These are phyloP conservation scores for Irpex sp. DNA, from an alignment of 1,284 basidiomycete species.

Conservation along the genomic window DNA sequence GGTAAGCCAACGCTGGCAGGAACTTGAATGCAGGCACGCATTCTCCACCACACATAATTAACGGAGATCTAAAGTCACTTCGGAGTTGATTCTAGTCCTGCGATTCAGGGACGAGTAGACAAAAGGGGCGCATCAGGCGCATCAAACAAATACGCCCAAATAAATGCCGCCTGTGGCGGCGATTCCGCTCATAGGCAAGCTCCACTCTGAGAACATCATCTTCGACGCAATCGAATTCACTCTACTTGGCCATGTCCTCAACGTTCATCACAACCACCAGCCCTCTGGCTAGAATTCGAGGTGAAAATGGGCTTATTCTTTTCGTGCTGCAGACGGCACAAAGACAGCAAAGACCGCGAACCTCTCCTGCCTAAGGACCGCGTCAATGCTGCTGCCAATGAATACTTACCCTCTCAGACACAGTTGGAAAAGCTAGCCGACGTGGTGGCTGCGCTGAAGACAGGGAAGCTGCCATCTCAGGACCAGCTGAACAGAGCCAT, in stretches of 20 bases:
- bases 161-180: background rate
- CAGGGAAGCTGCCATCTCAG: constrained; percentile 45
- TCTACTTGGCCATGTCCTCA: background rate
- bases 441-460: constrained; percentile 35
- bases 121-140: background rate
- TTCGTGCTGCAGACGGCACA: constrained; percentile 11
- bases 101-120: background rate
- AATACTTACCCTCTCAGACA: constrained; percentile 3
- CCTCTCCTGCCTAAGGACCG: constrained; percentile 8
- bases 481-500: constrained; percentile 35
- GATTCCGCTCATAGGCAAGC: background rate
- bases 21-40: background rate
- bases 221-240: background rate
- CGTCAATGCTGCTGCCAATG: background rate
- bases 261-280: background rate
- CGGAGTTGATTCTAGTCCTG: background rate
- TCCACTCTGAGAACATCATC: background rate
- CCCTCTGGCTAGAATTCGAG: background rate
- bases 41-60: background rate
- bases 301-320: constrained; percentile 11
- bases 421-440: constrained; percentile 35
- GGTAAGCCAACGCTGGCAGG: background rate
- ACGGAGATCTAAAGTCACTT: background rate
- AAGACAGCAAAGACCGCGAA: constrained; percentile 5
- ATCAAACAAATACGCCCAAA: background rate